Conservation (phyloP, 768 basidiomycete genomes). For the Neoboletus subvelutipes region DNA sequence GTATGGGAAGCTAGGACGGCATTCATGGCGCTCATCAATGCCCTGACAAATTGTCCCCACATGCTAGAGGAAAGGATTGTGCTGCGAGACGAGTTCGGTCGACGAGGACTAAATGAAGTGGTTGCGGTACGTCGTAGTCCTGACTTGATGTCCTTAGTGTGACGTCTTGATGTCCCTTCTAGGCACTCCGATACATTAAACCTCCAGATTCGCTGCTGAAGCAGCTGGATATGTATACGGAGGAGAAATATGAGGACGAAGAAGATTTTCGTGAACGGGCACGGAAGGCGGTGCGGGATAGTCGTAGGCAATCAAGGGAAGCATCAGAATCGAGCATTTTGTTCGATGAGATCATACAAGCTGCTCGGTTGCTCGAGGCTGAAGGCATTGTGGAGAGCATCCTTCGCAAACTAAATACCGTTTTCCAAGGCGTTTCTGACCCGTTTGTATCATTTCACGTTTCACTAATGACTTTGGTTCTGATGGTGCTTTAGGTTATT, state of each 20-base stretch:
- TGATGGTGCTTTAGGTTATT: conserved; percentile 46
- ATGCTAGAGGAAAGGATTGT: conserved; percentile 75
- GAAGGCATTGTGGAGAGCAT: conserved; percentile 50
- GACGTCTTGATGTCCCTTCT: conserved; percentile 1
- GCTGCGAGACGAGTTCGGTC: conserved; percentile 78
- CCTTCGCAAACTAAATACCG: conserved; percentile 50
- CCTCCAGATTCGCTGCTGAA: conserved; percentile 78
- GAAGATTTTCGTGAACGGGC: conserved; percentile 75
- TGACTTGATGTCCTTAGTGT: neutral
- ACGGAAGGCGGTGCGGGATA: conserved; percentile 35
- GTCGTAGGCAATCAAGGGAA: conserved; percentile 17
- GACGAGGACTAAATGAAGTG: conserved; percentile 80
- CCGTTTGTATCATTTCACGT: conserved; percentile 44
- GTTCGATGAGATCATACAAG: conserved; percentile 58
- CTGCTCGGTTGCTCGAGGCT: conserved; percentile 47
- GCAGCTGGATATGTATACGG: conserved; percentile 78
- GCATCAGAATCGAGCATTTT: conserved; percentile 52
- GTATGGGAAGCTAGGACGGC: conserved; percentile 81
- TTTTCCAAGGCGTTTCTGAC: conserved; percentile 60
- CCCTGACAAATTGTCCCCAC: conserved; percentile 73
- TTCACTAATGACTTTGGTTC: neutral
- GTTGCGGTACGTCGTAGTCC: conserved; percentile 62
- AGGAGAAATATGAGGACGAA: conserved; percentile 90
- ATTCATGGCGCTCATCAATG: conserved; percentile 76
- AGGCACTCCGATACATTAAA: conserved; percentile 74